These are phyloP conservation scores for Kwoniella shivajii DNA, from an alignment of 1,284 basidiomycete species.

Conservation along the genomic window DNA sequence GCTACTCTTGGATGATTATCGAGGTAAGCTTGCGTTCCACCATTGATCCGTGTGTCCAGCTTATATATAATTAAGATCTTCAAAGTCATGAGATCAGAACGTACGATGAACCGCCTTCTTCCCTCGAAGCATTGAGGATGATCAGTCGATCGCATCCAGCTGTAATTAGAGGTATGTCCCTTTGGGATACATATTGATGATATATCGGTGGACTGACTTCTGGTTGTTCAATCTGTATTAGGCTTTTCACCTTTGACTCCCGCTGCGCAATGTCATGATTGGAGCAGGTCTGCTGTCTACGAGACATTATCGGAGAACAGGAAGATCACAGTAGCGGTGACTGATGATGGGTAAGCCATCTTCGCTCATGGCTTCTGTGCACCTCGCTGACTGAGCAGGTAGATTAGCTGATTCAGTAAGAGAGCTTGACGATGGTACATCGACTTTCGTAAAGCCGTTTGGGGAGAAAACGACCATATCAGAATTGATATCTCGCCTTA, in stretches of 20 bases:
- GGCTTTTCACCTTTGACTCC: slow-evolving; percentile 32
- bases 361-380: not conserved
- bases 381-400: slow-evolving; percentile 1
- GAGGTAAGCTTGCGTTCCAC: slow-evolving; percentile 3
- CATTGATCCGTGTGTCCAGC: not conserved
- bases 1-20: slow-evolving; percentile 18
- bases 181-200: no score
- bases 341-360: slow-evolving; percentile 71
- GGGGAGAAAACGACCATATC: slow-evolving; percentile 68
- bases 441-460: slow-evolving; percentile 78
- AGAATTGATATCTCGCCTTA: slow-evolving; percentile 61
- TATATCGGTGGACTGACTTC: no score
- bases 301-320: slow-evolving; percentile 60
- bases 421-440: slow-evolving; percentile 56
- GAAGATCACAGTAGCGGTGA: slow-evolving; percentile 72
- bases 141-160: slow-evolving; percentile 75
- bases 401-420: slow-evolving; percentile 80
- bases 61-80: slow-evolving; percentile 31
- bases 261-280: slow-evolving; percentile 19
- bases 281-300: slow-evolving; percentile 31
- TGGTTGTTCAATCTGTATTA: not conserved
- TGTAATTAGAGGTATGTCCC: slow-evolving; percentile 67
- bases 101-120: slow-evolving; percentile 63
- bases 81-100: slow-evolving; percentile 53
- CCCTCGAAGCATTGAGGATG: slow-evolving; percentile 72